A percentile compares a stretch with the other conserved stretches of the same genome.
These are phyloP conservation scores for Saccharomyces kudriavzevii DNA, from an alignment of 805 yeast species.

Conservation along the genomic window DNA sequence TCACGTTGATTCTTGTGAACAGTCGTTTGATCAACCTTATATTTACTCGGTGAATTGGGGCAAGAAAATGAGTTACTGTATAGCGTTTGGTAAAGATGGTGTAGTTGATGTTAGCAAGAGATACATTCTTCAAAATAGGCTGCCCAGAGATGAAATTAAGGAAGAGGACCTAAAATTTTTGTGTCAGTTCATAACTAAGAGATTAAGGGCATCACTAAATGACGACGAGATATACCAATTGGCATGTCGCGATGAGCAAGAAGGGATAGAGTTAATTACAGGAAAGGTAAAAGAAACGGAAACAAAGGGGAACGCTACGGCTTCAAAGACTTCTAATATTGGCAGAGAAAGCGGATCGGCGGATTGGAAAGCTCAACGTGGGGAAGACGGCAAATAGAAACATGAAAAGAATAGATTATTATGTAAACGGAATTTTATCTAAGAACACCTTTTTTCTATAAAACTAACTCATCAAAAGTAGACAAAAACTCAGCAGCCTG, in stretches of 20 bases:
- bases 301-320: conserved; percentile 4
- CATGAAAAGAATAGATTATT: conserved; percentile 1
- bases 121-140: conserved; percentile 44
- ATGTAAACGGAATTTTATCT: conserved; percentile 2
- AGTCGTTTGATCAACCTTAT: conserved; percentile 71
- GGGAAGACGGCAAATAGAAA: conserved; percentile 54
- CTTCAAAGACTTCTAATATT: conserved; percentile 6
- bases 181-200: conserved; percentile 33
- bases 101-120: conserved; percentile 61
- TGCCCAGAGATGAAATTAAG: conserved; percentile 41
- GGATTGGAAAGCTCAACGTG: conserved; percentile 70
- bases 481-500: conserved; percentile 36
- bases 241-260: conserved; percentile 28
- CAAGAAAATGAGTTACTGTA: conserved; percentile 80
- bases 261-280: conserved; percentile 25
- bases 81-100: conserved; percentile 60
- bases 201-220: conserved; percentile 25
- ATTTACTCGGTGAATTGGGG: conserved; percentile 85
- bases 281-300: background rate
- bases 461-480: conserved; percentile 32
- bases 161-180: conserved; percentile 34
- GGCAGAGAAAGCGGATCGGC: conserved; percentile 66
- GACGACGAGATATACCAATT: conserved; percentile 33
- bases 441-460: conserved; percentile 13
- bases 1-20: conserved; percentile 85